phyloP scores from a whole-genome alignment of 2,329 filamentous ascomycete species.

The Penicillium verrucosum region DNA sequence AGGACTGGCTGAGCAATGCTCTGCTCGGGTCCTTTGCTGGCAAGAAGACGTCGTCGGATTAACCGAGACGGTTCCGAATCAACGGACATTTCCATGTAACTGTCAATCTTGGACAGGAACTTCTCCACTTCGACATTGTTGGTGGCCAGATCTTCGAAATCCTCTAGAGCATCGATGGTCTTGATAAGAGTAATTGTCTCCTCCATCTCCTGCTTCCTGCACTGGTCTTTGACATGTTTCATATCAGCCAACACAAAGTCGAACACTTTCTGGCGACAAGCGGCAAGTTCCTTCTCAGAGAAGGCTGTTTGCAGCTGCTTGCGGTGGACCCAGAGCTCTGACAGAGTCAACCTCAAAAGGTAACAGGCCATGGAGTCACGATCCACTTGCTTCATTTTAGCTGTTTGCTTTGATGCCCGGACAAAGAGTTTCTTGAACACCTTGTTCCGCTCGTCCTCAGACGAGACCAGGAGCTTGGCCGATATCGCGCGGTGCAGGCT shows the following conservation, averaged over 20 bases:
- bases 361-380: constrained; percentile 38
- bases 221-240: constrained; percentile 34
- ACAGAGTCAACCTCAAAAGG: constrained; percentile 35
- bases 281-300: constrained; percentile 29
- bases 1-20: constrained; percentile 29
- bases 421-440: constrained; percentile 36
- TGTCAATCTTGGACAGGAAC: constrained; percentile 36
- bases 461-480: constrained; percentile 33
- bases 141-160: constrained; percentile 38
- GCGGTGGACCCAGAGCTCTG: constrained; percentile 34
- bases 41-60: constrained; percentile 36
- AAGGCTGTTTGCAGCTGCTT: constrained; percentile 29
- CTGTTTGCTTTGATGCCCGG: constrained; percentile 29
- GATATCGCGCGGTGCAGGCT: constrained; percentile 36
- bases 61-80: constrained; percentile 30
- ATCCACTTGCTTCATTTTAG: constrained; percentile 32
- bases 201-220: constrained; percentile 34
- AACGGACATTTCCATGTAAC: constrained; percentile 33
- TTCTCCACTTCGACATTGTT: constrained; percentile 36
- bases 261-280: constrained; percentile 36
- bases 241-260: constrained; percentile 34
- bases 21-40: constrained; percentile 28
- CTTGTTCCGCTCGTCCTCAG: constrained; percentile 34
- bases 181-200: constrained; percentile 37
- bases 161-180: constrained; percentile 38